A percentile compares a stretch with the other conserved stretches of the same genome.
These are phyloP conservation scores for Eimeria sp. DNA, from an alignment of 169 alveolate genomes.

Conservation along the genomic window DNA sequence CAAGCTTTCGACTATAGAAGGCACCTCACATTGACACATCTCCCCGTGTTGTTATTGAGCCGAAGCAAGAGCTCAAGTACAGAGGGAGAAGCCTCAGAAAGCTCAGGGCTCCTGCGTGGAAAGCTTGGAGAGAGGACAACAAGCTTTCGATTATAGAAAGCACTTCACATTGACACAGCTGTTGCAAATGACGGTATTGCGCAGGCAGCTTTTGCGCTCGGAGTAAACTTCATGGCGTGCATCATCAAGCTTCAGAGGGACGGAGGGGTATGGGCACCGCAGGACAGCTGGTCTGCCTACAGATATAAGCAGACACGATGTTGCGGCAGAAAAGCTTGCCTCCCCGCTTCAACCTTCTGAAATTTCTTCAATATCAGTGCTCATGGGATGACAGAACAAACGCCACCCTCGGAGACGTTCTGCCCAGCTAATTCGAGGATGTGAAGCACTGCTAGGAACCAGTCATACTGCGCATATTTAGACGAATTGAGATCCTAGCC, in stretches of 20 bases:
- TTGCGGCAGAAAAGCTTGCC: neutral
- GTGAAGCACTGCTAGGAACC: neutral
- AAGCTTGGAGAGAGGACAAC: constrained; percentile 23
- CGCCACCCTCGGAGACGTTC: neutral
- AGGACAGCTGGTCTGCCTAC: neutral
- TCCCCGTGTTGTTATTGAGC: neutral
- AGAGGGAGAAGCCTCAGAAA: neutral
- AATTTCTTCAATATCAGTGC: neutral
- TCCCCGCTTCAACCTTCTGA: neutral
- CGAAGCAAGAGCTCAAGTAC: neutral
- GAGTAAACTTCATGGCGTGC: neutral
- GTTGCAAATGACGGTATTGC: neutral
- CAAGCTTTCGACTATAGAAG: neutral
- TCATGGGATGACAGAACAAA: neutral
- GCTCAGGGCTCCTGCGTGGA: neutral
- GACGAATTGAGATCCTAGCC: neutral
- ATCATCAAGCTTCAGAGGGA: neutral
- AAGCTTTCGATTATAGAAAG: neutral
- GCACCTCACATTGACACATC: neutral
- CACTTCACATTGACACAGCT: neutral
- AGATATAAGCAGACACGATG: neutral
- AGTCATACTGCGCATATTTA: neutral
- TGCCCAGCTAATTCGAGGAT: neutral
- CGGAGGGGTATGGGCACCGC: neutral
- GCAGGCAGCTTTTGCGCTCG: neutral